phyloP scores from a whole-genome alignment of 495 filamentous ascomycete genomes.

The Penicillium desertorum region DNA sequence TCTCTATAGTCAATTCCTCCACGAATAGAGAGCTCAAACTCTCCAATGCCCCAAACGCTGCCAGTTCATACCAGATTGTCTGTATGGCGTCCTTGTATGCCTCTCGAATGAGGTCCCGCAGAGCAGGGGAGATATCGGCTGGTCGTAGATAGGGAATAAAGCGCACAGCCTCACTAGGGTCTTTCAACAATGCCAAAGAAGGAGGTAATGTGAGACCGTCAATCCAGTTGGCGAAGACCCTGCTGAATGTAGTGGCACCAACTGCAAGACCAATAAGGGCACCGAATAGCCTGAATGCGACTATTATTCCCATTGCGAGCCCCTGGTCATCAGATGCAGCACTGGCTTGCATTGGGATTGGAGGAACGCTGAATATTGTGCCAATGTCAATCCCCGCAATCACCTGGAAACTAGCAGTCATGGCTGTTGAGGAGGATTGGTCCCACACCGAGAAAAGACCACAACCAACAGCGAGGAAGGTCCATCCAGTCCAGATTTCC shows the following conservation, averaged over 20 bases:
- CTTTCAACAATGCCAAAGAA: conserved; percentile 35
- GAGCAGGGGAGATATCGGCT: conserved; percentile 1
- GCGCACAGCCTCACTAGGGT: conserved; percentile 36
- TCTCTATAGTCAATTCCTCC: too few relatives aligned
- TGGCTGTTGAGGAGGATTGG: too few relatives aligned
- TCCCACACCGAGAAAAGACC: too few relatives aligned
- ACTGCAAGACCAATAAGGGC: conserved; percentile 41
- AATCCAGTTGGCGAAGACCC: too few relatives aligned
- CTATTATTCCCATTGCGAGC: conserved; percentile 35
- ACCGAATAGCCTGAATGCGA: conserved; percentile 41
- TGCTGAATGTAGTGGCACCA: conserved; percentile 5
- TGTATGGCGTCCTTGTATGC: too few relatives aligned
- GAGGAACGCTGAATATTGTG: too few relatives aligned
- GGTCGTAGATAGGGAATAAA: conserved; percentile 10
- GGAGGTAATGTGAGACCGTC: conserved; percentile 27
- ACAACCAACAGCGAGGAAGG: conserved; percentile 36
- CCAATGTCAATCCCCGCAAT: too few relatives aligned
- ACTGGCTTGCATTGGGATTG: too few relatives aligned
- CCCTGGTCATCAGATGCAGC: conserved; percentile 41
- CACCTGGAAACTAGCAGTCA: too few relatives aligned
- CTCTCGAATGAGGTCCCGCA: neutral
- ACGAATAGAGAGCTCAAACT: too few relatives aligned
- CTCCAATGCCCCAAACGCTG: too few relatives aligned
- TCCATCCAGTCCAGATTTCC: conserved; percentile 39
- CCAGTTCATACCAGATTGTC: too few relatives aligned